Evolutionary conservation across 1,284 basidiomycete genomes (phyloP).

Genomic region (Coriolopsis trogii): DNA sequence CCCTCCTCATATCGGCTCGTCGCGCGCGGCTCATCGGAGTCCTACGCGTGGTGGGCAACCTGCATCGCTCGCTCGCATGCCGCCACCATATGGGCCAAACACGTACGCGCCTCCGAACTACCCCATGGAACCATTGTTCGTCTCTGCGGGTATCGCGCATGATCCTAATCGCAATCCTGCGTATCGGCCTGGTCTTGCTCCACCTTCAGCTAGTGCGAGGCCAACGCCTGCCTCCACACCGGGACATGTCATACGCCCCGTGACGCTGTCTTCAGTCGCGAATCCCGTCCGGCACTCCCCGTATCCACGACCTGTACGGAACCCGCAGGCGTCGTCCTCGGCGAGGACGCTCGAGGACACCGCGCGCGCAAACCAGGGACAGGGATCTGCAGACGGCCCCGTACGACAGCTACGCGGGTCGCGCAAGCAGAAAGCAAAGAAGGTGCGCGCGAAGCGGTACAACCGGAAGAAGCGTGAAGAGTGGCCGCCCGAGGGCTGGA

Average conservation of each 20-base stretch:
- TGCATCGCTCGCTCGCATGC: too few relatives aligned
- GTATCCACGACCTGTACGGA: not conserved
- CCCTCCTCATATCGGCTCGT: not conserved
- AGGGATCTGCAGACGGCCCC: not conserved
- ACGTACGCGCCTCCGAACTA: slow-evolving; percentile 3
- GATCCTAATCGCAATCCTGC: not conserved
- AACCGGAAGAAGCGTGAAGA: slow-evolving; percentile 14
- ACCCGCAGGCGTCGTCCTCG: slow-evolving; percentile 12
- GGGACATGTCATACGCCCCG: slow-evolving; percentile 2
- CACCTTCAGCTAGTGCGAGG: not conserved
- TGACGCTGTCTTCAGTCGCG: slow-evolving; percentile 1
- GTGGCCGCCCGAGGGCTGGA: slow-evolving; percentile 9
- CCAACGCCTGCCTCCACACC: not conserved
- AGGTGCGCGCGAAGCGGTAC: slow-evolving; percentile 15
- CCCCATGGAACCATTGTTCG: slow-evolving; percentile 12
- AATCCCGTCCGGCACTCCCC: not conserved
- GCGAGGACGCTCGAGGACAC: slow-evolving; percentile 9
- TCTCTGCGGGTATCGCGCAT: slow-evolving; percentile 5
- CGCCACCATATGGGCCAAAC: not conserved
- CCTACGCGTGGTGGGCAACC: too few relatives aligned
- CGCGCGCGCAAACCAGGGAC: too few relatives aligned
- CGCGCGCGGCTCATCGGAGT: not conserved
- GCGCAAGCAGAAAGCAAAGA: slow-evolving; percentile 9
- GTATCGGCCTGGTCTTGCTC: not conserved
- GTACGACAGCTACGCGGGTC: slow-evolving; percentile 1